Evolutionary conservation across 2,329 filamentous ascomycete species (phyloP).

Genomic region (Botrytis fabae): DNA sequence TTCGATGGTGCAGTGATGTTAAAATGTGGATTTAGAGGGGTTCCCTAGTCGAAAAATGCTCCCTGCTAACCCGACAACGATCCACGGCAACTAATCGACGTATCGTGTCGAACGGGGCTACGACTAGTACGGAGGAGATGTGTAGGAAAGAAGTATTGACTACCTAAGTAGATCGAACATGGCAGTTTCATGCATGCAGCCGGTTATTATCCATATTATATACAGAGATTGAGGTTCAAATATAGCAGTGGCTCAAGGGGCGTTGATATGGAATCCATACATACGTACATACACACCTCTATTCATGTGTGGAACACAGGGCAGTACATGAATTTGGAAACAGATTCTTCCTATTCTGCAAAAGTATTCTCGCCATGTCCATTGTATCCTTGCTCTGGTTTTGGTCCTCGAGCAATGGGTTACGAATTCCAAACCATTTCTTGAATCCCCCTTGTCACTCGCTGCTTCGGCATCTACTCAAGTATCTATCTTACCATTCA

Average conservation of each 20-base stretch:
- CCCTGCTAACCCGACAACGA: conserved; percentile 6
- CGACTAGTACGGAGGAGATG: conserved; percentile 5
- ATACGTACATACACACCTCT: neutral
- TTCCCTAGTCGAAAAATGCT: neutral
- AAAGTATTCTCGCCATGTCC: neutral
- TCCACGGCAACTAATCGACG: conserved; percentile 17
- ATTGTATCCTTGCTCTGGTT: neutral
- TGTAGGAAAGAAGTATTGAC: conserved; percentile 9
- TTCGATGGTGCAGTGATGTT: conserved; percentile 15
- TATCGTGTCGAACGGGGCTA: conserved; percentile 4
- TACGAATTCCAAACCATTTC: conserved; percentile 5
- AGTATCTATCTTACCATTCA: neutral
- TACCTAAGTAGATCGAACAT: conserved; percentile 10
- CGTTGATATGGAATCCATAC: neutral
- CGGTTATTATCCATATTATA: conserved; percentile 1
- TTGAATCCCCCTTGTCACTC: conserved; percentile 15
- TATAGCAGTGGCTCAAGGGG: conserved; percentile 9
- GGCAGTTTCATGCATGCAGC: conserved; percentile 12
- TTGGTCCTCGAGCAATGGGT: neutral
- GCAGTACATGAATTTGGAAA: neutral
- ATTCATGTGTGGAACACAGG: neutral
- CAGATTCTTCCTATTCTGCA: neutral
- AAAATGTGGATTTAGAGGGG: conserved; percentile 17
- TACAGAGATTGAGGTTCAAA: neutral
- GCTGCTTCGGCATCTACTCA: conserved; percentile 12